phyloP scores from a whole-genome alignment of 1,284 basidiomycete species.

The Schizophyllum commune region DNA sequence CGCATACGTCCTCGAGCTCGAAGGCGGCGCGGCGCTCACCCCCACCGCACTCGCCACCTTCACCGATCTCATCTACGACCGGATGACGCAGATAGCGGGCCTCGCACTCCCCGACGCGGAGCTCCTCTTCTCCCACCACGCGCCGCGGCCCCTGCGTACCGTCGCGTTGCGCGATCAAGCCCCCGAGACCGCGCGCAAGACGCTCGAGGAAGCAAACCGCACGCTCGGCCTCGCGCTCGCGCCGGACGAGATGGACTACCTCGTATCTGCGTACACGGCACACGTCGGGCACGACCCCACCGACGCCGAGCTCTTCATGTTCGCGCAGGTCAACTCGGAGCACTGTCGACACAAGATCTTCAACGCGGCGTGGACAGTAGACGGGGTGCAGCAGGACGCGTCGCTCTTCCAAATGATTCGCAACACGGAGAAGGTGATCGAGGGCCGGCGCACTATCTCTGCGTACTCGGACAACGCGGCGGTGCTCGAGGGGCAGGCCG shows the following conservation, averaged over 20 bases:
- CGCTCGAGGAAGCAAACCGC: slow-evolving; percentile 75
- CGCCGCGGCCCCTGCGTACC: slow-evolving; percentile 63
- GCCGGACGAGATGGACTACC: slow-evolving; percentile 86
- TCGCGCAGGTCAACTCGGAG: slow-evolving; percentile 99
- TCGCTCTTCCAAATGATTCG: slow-evolving; percentile 98
- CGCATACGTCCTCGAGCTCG: slow-evolving; percentile 61
- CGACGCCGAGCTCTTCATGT: slow-evolving; percentile 99
- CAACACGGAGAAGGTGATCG: slow-evolving; percentile 80
- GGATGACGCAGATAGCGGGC: slow-evolving; percentile 88
- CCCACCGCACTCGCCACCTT: slow-evolving; percentile 39
- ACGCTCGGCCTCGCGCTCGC: slow-evolving; percentile 89
- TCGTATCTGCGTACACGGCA: slow-evolving; percentile 75
- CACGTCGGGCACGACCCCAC: slow-evolving; percentile 79
- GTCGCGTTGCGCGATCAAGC: slow-evolving; percentile 46
- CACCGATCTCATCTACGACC: slow-evolving; percentile 77
- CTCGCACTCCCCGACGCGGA: slow-evolving; percentile 51
- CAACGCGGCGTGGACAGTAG: slow-evolving; percentile 94
- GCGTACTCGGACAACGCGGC: slow-evolving; percentile 99
- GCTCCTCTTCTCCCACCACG: slow-evolving; percentile 65
- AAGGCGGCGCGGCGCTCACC: slow-evolving; percentile 30
- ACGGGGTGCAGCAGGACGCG: slow-evolving; percentile 58
- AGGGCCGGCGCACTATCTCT: slow-evolving; percentile 78
- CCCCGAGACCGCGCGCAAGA: slow-evolving; percentile 35
- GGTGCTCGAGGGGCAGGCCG: slow-evolving; percentile 72
- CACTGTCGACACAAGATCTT: slow-evolving; percentile 99